Evolutionary conservation across 768 basidiomycete species (phyloP).

Genomic region (Steccherinum ochraceum): DNA sequence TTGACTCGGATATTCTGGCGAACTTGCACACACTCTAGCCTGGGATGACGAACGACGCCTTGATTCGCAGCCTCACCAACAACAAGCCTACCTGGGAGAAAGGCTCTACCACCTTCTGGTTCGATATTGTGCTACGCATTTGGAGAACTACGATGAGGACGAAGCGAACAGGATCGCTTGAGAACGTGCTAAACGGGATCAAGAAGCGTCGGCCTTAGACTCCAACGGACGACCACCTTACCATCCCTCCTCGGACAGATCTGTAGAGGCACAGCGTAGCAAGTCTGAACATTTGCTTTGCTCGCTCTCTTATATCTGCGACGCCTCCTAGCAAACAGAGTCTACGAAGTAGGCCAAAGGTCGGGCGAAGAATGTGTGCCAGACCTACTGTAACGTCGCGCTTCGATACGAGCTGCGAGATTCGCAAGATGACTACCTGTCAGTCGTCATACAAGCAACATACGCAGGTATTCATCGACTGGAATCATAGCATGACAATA

Average conservation of each 20-base stretch:
- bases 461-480: too few relatives aligned
- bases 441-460: too few relatives aligned
- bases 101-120: conserved; percentile 87
- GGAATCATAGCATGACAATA: too few relatives aligned
- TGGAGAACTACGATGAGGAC: conserved; percentile 72
- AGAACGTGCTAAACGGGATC: conserved; percentile 26
- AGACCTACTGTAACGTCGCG: too few relatives aligned
- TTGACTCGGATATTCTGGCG: conserved; percentile 86
- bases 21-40: conserved; percentile 94
- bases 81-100: conserved; percentile 87
- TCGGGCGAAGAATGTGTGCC: too few relatives aligned
- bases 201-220: conserved; percentile 11
- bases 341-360: too few relatives aligned
- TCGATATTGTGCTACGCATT: conserved; percentile 69
- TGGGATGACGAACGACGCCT: conserved; percentile 65
- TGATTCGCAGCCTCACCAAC: conserved; percentile 61
- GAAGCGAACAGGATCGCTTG: conserved; percentile 36
- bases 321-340: too few relatives aligned
- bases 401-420: too few relatives aligned
- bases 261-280: too few relatives aligned
- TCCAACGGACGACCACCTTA: conserved; percentile 18
- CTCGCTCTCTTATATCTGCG: too few relatives aligned
- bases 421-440: too few relatives aligned
- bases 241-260: conserved; percentile 41
- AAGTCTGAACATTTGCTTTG: too few relatives aligned